Conservation (phyloP, 495 filamentous ascomycete genomes). For the Neurospora pannonica region DNA sequence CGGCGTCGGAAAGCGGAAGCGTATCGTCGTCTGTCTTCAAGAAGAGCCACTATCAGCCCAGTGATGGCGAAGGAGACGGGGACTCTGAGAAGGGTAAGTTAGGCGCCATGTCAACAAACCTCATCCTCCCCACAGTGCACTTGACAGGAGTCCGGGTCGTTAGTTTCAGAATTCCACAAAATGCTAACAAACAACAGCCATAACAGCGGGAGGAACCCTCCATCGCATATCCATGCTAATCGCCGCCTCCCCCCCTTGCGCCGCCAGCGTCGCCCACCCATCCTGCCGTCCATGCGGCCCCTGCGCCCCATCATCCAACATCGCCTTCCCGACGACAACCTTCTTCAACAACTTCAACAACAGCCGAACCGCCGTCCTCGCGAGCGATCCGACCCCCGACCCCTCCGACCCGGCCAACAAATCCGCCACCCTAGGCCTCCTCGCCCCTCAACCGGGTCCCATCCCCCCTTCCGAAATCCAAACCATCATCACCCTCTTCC, state of each 20-base stretch:
- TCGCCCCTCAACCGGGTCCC: neutral
- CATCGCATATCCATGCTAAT: conserved; percentile 27
- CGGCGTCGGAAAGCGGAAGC: conserved; percentile 13
- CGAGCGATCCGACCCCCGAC: conserved; percentile 1
- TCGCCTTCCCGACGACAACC: neutral
- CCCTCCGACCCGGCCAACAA: conserved; percentile 1
- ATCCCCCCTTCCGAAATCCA: conserved; percentile 22
- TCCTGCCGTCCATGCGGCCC: neutral
- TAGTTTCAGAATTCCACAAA: neutral
- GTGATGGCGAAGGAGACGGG: neutral
- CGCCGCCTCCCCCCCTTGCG: conserved; percentile 19
- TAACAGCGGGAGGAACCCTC: conserved; percentile 19
- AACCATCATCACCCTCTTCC: conserved; percentile 28
- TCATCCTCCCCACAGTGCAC: neutral
- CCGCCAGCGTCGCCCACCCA: neutral
- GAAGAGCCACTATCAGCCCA: neutral
- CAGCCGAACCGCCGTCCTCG: neutral
- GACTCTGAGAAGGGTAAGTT: neutral
- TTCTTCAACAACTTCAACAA: conserved; percentile 4
- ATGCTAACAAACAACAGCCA: neutral
- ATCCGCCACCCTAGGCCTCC: neutral
- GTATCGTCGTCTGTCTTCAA: conserved; percentile 14
- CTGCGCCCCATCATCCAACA: neutral
- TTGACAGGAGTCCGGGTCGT: neutral
- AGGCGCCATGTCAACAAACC: neutral